Conservation (phyloP, 208 protist species). For the Leishmania braziliensis region DNA sequence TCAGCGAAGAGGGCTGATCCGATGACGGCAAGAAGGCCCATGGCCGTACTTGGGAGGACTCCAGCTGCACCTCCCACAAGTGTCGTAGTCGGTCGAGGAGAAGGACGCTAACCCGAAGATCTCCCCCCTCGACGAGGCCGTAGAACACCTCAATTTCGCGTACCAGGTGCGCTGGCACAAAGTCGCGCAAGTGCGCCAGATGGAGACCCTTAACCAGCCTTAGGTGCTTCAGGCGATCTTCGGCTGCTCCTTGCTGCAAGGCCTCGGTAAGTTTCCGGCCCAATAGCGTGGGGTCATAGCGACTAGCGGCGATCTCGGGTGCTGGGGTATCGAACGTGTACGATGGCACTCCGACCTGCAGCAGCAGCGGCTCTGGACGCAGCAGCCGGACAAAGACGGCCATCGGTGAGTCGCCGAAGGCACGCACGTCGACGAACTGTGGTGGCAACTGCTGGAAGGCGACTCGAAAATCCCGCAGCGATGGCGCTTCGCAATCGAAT, state of each 20-base stretch:
- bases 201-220: constrained; percentile 29
- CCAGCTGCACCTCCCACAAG: constrained; percentile 79
- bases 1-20: constrained; percentile 80
- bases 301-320: constrained; percentile 20
- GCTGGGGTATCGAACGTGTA: constrained; percentile 1
- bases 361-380: constrained; percentile 32
- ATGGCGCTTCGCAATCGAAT: constrained; percentile 8
- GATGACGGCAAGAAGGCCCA: constrained; percentile 60
- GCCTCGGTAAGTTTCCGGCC: constrained; percentile 6
- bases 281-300: constrained; percentile 24
- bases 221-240: constrained; percentile 1
- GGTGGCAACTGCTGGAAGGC: constrained; percentile 21
- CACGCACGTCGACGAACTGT: constrained; percentile 31
- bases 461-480: constrained; percentile 14
- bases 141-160: constrained; percentile 39
- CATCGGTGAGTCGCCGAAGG: constrained; percentile 22
- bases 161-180: constrained; percentile 42
- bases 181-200: constrained; percentile 43
- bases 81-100: constrained; percentile 85
- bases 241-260: constrained; percentile 9
- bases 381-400: constrained; percentile 35
- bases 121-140: constrained; percentile 17
- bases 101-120: constrained; percentile 44
- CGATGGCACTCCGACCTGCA: constrained; percentile 14
- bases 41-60: constrained; percentile 42